Percentiles rank a stretch among this genome's conserved stretches.
Conservation (phyloP, 163 green algal species). For the Chloromonas sp. region DNA sequence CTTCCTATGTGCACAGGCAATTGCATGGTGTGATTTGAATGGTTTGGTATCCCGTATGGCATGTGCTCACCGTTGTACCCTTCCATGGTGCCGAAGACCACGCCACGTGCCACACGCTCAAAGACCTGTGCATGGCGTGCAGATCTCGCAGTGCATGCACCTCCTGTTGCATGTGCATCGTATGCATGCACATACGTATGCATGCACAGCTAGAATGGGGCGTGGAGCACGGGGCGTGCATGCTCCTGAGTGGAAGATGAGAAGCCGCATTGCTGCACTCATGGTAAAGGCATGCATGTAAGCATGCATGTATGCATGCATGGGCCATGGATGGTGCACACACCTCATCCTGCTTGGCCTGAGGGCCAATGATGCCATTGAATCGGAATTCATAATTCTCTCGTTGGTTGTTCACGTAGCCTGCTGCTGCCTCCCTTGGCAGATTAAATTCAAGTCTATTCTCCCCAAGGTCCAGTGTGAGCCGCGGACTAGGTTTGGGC, state of each 20-base stretch:
- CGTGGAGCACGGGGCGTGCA: too few relatives aligned
- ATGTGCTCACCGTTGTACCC: constrained; percentile 59
- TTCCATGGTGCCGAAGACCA: constrained; percentile 48
- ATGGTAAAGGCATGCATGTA: neutral
- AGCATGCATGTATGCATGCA: neutral
- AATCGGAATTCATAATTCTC: constrained; percentile 62
- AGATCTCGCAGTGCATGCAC: too few relatives aligned
- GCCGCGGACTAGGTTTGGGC: constrained; percentile 7
- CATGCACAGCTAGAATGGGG: too few relatives aligned
- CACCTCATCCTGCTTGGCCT: constrained; percentile 63
- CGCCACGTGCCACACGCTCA: constrained; percentile 49
- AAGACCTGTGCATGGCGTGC: constrained; percentile 46
- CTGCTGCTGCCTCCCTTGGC: constrained; percentile 35
- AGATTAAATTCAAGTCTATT: constrained; percentile 55
- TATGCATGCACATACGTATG: too few relatives aligned
- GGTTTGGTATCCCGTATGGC: neutral
- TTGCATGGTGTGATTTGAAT: too few relatives aligned
- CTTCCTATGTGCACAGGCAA: too few relatives aligned
- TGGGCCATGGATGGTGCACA: neutral
- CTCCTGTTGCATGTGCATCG: too few relatives aligned
- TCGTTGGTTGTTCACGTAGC: constrained; percentile 61
- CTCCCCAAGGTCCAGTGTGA: constrained; percentile 29
- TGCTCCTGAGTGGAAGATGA: too few relatives aligned
- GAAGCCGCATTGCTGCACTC: too few relatives aligned
- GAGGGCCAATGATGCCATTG: constrained; percentile 50